Evolutionary conservation across 2,329 filamentous ascomycete species (phyloP).

Genomic region (Fusarium sp.): DNA sequence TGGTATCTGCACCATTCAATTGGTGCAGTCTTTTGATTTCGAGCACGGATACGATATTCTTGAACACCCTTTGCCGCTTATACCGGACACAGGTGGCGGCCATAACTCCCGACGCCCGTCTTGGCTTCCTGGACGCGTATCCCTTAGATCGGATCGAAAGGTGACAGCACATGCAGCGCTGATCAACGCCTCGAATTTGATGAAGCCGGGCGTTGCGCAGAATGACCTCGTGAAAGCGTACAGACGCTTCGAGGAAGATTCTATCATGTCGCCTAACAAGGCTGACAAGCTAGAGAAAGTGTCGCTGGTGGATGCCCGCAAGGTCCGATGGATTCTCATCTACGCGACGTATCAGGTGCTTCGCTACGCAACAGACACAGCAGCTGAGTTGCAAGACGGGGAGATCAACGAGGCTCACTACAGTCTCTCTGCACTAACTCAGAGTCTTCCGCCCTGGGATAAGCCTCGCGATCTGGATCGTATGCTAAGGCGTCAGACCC

Average conservation of each 20-base stretch:
- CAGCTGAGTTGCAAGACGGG: slow-evolving; percentile 71
- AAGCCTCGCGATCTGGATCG: slow-evolving; percentile 48
- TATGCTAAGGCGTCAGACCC: slow-evolving; percentile 50
- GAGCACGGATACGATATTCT: slow-evolving; percentile 71
- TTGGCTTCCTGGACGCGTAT: slow-evolving; percentile 59
- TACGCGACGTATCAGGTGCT: slow-evolving; percentile 82
- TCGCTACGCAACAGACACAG: slow-evolving; percentile 70
- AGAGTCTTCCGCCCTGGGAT: slow-evolving; percentile 62
- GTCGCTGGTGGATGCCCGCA: slow-evolving; percentile 74
- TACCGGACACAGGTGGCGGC: slow-evolving; percentile 64
- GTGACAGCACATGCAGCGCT: slow-evolving; percentile 67
- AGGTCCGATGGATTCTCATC: slow-evolving; percentile 82
- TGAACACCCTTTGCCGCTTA: slow-evolving; percentile 74
- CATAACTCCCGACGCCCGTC: slow-evolving; percentile 53
- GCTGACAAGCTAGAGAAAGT: slow-evolving; percentile 68
- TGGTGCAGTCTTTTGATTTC: slow-evolving; percentile 74
- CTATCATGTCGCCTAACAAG: slow-evolving; percentile 63
- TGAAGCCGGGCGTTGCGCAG: slow-evolving; percentile 54
- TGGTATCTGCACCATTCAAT: slow-evolving; percentile 78
- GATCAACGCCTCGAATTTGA: slow-evolving; percentile 63
- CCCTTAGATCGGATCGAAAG: slow-evolving; percentile 62
- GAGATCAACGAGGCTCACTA: slow-evolving; percentile 71
- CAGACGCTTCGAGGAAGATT: slow-evolving; percentile 75
- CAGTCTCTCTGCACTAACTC: slow-evolving; percentile 61
- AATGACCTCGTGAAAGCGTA: slow-evolving; percentile 76